Percentiles rank a stretch among this genome's conserved stretches.
phyloP scores from a whole-genome alignment of 331 rosid species.

The Telfairia occidentalis region DNA sequence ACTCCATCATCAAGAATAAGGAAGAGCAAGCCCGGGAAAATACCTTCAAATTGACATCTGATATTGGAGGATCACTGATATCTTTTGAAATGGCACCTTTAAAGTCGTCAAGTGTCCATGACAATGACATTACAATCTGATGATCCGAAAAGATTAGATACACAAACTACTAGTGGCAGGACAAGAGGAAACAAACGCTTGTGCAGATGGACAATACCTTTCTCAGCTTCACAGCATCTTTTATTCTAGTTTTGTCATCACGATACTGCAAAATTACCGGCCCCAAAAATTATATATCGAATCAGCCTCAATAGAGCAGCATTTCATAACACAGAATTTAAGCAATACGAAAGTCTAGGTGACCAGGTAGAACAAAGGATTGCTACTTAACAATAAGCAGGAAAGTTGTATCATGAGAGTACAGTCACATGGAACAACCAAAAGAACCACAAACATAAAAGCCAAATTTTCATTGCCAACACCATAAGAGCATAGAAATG shows the following conservation, averaged over 20 bases:
- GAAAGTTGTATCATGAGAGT: not conserved
- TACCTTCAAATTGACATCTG: conserved; percentile 71
- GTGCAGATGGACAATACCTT: conserved; percentile 42
- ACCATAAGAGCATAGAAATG: not conserved
- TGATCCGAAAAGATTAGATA: conserved; percentile 15
- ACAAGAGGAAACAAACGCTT: conserved; percentile 13
- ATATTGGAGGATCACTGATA: conserved; percentile 39
- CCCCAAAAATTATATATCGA: not conserved
- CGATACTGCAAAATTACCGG: conserved; percentile 44
- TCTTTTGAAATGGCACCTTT: conserved; percentile 43
- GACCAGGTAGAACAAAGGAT: not conserved
- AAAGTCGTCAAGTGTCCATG: conserved; percentile 66
- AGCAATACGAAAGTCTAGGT: not conserved
- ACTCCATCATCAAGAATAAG: not conserved
- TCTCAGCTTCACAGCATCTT: conserved; percentile 70
- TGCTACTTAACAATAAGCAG: not conserved
- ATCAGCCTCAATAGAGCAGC: not conserved
- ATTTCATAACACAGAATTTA: not conserved
- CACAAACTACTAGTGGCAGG: conserved; percentile 9
- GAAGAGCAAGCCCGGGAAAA: not conserved
- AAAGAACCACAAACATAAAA: not conserved
- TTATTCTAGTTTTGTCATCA: conserved; percentile 58
- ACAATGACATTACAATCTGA: conserved; percentile 44
- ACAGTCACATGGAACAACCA: not conserved
- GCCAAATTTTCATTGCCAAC: not conserved